phyloP scores from a whole-genome alignment of 139 green algal genomes.

The Eudorina sp. region DNA sequence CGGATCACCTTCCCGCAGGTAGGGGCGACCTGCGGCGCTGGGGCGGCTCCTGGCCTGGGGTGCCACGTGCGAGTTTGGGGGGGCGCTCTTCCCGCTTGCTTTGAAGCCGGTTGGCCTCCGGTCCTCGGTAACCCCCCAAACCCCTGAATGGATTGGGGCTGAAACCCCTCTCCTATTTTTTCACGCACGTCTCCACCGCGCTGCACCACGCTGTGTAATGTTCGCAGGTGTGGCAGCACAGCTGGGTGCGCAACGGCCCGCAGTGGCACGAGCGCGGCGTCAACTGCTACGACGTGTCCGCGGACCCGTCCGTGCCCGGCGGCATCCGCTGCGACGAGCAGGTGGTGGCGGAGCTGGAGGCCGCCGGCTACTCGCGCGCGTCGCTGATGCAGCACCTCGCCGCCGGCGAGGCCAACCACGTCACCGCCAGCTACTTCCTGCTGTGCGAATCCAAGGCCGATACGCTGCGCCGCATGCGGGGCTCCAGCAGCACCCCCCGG shows the following conservation, averaged over 20 bases:
- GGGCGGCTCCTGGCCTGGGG: too few species aligned
- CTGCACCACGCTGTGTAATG: not conserved
- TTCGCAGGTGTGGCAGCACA: conserved; percentile 53
- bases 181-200: not conserved
- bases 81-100: too few species aligned
- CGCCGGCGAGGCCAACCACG: conserved; percentile 64
- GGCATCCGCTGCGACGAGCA: conserved; percentile 55
- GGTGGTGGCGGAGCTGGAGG: conserved; percentile 64
- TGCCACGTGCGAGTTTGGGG: too few species aligned
- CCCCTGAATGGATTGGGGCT: too few species aligned
- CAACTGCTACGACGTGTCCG: conserved; percentile 50
- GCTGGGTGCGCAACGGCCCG: conserved; percentile 51
- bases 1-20: conserved; percentile 70
- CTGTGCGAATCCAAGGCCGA: conserved; percentile 69
- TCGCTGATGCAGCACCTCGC: conserved; percentile 57
- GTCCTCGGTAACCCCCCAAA: too few species aligned
- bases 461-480: conserved; percentile 23
- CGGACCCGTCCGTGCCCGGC: conserved; percentile 33
- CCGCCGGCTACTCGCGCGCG: conserved; percentile 54
- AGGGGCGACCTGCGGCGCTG: too few species aligned
- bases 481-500: not conserved
- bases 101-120: too few species aligned
- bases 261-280: conserved; percentile 48
- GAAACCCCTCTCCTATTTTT: not conserved
- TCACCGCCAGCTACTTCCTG: conserved; percentile 75